These are phyloP conservation scores for Camelina neglecta DNA, from an alignment of 345 rosid species.

Conservation along the genomic window DNA sequence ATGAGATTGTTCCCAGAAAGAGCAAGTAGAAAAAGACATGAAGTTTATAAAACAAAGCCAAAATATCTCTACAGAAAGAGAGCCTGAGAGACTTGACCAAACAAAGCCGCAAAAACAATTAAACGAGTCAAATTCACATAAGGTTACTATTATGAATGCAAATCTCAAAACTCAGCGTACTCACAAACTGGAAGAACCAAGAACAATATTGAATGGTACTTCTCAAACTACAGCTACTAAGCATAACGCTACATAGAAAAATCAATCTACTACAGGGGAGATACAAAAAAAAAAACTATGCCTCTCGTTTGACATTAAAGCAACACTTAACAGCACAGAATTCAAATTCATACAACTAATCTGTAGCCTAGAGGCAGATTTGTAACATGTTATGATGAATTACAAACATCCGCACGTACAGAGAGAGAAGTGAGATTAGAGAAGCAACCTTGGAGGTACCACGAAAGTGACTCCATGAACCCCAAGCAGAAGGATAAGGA, in stretches of 20 bases:
- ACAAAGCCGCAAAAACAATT: neutral
- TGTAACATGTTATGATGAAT: neutral
- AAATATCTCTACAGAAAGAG: neutral
- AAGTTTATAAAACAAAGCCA: neutral
- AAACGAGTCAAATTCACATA: neutral
- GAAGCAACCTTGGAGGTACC: conserved; percentile 83
- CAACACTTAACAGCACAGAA: conserved; percentile 2
- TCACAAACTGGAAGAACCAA: conserved; percentile 11
- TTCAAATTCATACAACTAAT: conserved; percentile 1
- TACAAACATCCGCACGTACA: neutral
- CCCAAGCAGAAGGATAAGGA: conserved; percentile 92
- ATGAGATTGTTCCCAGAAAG: too few species aligned
- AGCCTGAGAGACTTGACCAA: neutral
- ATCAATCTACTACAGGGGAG: too few species aligned
- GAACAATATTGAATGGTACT: conserved; percentile 6
- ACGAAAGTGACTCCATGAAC: conserved; percentile 90
- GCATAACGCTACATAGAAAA: neutral
- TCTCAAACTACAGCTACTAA: conserved; percentile 6
- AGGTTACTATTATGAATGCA: neutral
- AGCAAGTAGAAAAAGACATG: neutral
- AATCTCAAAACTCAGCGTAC: conserved; percentile 4
- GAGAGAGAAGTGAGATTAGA: conserved; percentile 13
- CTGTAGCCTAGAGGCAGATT: conserved; percentile 7
- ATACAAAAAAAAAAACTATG: too few species aligned
- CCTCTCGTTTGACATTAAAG: conserved; percentile 5